Conservation (phyloP, 2,329 filamentous ascomycete species). For the Neonectria punicea region DNA sequence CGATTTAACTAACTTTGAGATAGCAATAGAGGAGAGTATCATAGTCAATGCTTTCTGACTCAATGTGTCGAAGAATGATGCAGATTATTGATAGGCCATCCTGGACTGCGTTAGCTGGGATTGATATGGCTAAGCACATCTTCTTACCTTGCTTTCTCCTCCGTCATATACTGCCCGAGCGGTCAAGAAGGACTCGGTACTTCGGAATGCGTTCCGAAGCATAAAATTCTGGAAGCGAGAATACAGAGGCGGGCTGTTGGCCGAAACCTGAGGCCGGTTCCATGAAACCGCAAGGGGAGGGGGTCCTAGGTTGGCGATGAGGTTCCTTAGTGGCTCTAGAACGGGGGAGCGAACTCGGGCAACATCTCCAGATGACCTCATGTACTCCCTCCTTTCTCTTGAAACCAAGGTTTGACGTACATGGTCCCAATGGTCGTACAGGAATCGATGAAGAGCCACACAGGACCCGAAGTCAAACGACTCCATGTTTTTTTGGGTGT, state of each 20-base stretch:
- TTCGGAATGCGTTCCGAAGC: slow-evolving; percentile 74
- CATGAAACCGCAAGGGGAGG: slow-evolving; percentile 75
- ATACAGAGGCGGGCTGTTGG: slow-evolving; percentile 71
- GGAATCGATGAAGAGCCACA: slow-evolving; percentile 73
- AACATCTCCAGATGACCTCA: slow-evolving; percentile 65
- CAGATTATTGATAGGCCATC: slow-evolving; percentile 76
- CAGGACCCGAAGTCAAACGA: slow-evolving; percentile 78
- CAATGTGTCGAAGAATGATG: slow-evolving; percentile 74
- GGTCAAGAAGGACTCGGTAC: slow-evolving; percentile 71
- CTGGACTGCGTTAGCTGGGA: slow-evolving; percentile 47
- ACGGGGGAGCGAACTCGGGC: slow-evolving; percentile 64
- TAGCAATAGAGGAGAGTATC: slow-evolving; percentile 75
- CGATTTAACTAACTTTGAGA: slow-evolving; percentile 62
- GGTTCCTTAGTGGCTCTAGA: slow-evolving; percentile 68
- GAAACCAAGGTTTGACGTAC: slow-evolving; percentile 72
- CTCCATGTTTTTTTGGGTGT: slow-evolving; percentile 55
- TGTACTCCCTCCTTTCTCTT: slow-evolving; percentile 66
- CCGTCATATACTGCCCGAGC: slow-evolving; percentile 76
- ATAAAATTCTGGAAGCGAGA: slow-evolving; percentile 79
- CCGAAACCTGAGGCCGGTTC: slow-evolving; percentile 73
- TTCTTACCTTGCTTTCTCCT: slow-evolving; percentile 71
- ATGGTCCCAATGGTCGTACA: slow-evolving; percentile 79
- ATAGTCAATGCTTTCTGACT: slow-evolving; percentile 72
- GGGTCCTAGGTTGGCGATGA: slow-evolving; percentile 74
- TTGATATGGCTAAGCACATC: not conserved